Base-by-base conservation (phyloP, 2,329 filamentous ascomycete species). In the Macroventuria anomochaeta region DNA sequence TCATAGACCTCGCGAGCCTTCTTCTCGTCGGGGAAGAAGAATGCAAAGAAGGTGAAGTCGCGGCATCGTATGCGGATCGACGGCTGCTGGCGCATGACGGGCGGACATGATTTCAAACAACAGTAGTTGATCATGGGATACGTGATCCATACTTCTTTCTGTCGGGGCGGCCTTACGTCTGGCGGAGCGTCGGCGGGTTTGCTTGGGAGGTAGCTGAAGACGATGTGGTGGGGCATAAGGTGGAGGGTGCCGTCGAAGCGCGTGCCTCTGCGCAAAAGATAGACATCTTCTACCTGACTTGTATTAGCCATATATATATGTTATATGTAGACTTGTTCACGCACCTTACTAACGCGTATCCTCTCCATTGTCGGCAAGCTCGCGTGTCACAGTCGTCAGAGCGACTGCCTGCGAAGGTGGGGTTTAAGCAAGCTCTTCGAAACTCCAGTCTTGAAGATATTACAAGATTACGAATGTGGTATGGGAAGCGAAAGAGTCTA, bases 41-140 rank as follows among this genome's bases (percentile, higher is more conserved):
- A 93, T 57, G 90, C 93, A 57, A 96, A 87, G 75, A 93, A 96
- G 41, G 86, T 93, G 73, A 99, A 97, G 79, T 99, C 95, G 53
- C 93, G 89, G 71, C 93, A 92, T 46, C 92, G 88, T 57, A 99
- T 79, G 46, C 93, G 88, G 69, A 99, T 91, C 3, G 90, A 90
- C 5, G 93, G 91, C 26, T 86, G 83, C 57, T 91, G 84, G 43
- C 86, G 84, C 53, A 89, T 88, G 11, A 82, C 80, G 6, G 85
- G 81, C 15, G 89, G 88, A 39, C 88, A 86, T 23, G 91, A 89
- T 55, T 91, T 86, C 62, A 93, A 86, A 20, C 84, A 85, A 76
- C 93, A 96, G 68, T 88, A 85, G 33, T 85, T 85, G 67, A 99
- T 91, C 76, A 97, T 93, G 20, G 93, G 93, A 75, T 93, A 99